Evolutionary conservation across 306 rosid genomes (phyloP).

Genomic region (Sechiopsis laciniata): DNA sequence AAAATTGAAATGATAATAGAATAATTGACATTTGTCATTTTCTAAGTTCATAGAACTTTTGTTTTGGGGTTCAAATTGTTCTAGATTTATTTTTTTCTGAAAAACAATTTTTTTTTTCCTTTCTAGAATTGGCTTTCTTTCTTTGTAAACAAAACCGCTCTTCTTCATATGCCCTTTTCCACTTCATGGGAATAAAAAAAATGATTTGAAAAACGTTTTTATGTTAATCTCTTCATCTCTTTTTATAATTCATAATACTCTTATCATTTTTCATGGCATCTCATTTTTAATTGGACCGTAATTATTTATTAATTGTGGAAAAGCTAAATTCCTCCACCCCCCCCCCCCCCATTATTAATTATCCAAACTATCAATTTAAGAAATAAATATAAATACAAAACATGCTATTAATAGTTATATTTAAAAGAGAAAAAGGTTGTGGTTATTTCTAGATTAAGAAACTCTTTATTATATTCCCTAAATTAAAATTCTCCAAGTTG

Average conservation of each 20-base stretch:
- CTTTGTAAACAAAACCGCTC: too few species aligned
- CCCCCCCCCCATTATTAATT: too few species aligned
- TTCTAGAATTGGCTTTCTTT: neutral
- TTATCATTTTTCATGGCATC: neutral
- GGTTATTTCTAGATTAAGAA: neutral
- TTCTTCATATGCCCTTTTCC: too few species aligned
- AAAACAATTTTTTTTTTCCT: neutral
- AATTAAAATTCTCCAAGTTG: neutral
- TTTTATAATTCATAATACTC: neutral
- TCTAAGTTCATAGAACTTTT: neutral
- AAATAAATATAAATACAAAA: neutral
- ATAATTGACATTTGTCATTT: neutral
- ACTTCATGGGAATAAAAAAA: too few species aligned
- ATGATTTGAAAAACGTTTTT: neutral
- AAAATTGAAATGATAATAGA: neutral
- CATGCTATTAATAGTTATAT: neutral
- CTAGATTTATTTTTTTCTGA: too few species aligned
- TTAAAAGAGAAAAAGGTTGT: neutral
- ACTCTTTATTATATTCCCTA: neutral
- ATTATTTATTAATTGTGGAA: neutral
- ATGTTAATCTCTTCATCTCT: neutral
- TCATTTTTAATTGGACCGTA: slow-evolving; percentile 3
- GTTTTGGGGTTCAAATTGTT: neutral
- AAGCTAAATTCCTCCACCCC: neutral
- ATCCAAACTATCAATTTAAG: neutral